Conservation (phyloP, 2,329 filamentous ascomycete species). For the Xylaria arbuscula region DNA sequence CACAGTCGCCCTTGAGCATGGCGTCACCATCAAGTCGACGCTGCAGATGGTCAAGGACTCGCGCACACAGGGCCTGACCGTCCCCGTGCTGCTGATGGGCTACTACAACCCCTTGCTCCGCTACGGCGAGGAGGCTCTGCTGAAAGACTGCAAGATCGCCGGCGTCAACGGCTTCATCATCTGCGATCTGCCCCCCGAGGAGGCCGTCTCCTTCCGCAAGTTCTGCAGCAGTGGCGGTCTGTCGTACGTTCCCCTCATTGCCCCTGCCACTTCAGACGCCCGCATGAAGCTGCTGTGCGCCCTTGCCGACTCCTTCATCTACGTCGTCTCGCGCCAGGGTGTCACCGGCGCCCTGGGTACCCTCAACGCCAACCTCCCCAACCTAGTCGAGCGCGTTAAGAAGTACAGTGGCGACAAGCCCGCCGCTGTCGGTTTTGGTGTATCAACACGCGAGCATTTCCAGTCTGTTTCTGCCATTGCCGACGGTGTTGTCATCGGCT, state of each 20-base stretch:
- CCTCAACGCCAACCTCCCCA: slow-evolving; percentile 83
- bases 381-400: slow-evolving; percentile 86
- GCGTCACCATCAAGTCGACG: slow-evolving; percentile 82
- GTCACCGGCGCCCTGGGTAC: slow-evolving; percentile 91
- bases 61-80: slow-evolving; percentile 78
- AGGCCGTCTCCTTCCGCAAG: slow-evolving; percentile 90
- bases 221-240: slow-evolving; percentile 83
- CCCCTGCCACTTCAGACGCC: slow-evolving; percentile 88
- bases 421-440: slow-evolving; percentile 93
- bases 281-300: slow-evolving; percentile 96
- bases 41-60: slow-evolving; percentile 87
- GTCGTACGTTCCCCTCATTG: slow-evolving; percentile 97
- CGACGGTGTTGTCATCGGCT: slow-evolving; percentile 96
- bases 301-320: slow-evolving; percentile 98
- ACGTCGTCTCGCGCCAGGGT: slow-evolving; percentile 96
- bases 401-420: slow-evolving; percentile 91
- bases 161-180: slow-evolving; percentile 97
- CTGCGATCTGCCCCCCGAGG: slow-evolving; percentile 94
- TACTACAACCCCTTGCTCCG: slow-evolving; percentile 97
- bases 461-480: slow-evolving; percentile 83
- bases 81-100: slow-evolving; percentile 93
- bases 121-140: slow-evolving; percentile 91
- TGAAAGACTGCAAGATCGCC: slow-evolving; percentile 83
- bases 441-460: slow-evolving; percentile 96
- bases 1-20: slow-evolving; percentile 88